These are phyloP conservation scores for Beauveria asiatica DNA, from an alignment of 2,329 filamentous ascomycete species.

Conservation along the genomic window DNA sequence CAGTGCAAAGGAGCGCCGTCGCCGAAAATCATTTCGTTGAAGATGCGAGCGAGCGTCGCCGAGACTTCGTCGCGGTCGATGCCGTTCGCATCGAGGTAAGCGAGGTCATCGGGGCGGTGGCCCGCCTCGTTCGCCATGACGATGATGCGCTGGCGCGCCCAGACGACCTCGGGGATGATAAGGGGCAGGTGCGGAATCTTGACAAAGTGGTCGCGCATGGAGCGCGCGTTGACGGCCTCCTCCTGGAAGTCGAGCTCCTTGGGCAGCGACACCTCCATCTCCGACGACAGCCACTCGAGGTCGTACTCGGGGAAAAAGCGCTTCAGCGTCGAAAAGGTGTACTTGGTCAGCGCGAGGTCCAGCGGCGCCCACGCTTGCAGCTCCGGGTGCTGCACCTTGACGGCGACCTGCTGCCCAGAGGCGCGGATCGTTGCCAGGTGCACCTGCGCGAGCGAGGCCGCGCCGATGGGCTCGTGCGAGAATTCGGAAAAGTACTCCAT, in stretches of 20 bases:
- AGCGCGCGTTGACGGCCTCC: constrained; percentile 76
- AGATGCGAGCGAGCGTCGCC: constrained; percentile 79
- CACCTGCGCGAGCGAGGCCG: constrained; percentile 89
- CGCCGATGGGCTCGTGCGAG: constrained; percentile 70
- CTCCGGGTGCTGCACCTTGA: constrained; percentile 91
- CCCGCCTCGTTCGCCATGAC: constrained; percentile 94
- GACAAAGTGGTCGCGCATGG: constrained; percentile 74
- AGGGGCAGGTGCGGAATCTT: constrained; percentile 67
- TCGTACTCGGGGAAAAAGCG: constrained; percentile 96
- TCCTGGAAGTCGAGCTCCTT: constrained; percentile 84
- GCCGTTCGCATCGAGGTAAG: constrained; percentile 72
- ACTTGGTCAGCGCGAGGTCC: constrained; percentile 76
- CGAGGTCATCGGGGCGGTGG: constrained; percentile 77
- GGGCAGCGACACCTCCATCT: constrained; percentile 86
- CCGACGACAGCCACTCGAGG: constrained; percentile 85
- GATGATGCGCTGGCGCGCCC: constrained; percentile 79
- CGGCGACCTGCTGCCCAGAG: constrained; percentile 78
- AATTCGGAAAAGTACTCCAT: constrained; percentile 84
- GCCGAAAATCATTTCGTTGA: constrained; percentile 99
- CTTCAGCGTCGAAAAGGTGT: constrained; percentile 85
- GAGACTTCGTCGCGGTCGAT: constrained; percentile 96
- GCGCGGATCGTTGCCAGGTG: constrained; percentile 79
- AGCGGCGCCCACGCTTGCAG: constrained; percentile 84
- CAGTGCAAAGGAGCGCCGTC: constrained; percentile 83
- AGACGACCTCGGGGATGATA: constrained; percentile 81